Evolutionary conservation across 192 early-diverging fungal genomes (phyloP).

Genomic region (Backusella macrospora): DNA sequence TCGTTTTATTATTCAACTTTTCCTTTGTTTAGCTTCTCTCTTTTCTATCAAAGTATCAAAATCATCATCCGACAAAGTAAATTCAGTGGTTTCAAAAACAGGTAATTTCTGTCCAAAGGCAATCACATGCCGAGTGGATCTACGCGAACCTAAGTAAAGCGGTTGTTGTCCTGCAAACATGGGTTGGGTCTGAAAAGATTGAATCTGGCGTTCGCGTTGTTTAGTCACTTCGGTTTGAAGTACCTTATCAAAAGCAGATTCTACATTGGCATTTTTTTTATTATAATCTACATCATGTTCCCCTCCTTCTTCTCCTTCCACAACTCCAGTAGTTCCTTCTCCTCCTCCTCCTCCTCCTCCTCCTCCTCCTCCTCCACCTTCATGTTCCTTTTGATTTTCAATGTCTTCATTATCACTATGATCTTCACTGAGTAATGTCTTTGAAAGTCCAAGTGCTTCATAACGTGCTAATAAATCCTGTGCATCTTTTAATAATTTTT

Average conservation of each 20-base stretch:
- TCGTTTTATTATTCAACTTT: background rate
- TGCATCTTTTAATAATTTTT: conserved; percentile 49
- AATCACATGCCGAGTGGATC: conserved; percentile 43
- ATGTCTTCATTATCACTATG: background rate
- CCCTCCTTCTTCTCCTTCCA: background rate
- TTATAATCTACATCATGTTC: background rate
- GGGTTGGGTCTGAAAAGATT: background rate
- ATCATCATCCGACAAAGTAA: conserved; percentile 38
- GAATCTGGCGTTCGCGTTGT: background rate
- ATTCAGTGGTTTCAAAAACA: conserved; percentile 28
- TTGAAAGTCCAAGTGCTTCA: conserved; percentile 45
- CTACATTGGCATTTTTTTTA: background rate
- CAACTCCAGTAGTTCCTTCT: too few species aligned
- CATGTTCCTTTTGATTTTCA: background rate
- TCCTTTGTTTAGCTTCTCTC: conserved; percentile 20
- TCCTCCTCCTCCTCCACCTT: background rate
- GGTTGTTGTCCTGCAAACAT: background rate
- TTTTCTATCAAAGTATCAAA: conserved; percentile 42
- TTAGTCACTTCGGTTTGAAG: conserved; percentile 1
- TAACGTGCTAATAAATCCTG: conserved; percentile 48
- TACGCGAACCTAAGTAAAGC: conserved; percentile 3
- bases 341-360: background rate
- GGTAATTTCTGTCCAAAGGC: conserved; percentile 52
- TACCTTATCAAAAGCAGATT: background rate
- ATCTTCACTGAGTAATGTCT: conserved; percentile 14